phyloP scores from a whole-genome alignment of 2,329 filamentous ascomycete genomes.

The Trichoderma breve region DNA sequence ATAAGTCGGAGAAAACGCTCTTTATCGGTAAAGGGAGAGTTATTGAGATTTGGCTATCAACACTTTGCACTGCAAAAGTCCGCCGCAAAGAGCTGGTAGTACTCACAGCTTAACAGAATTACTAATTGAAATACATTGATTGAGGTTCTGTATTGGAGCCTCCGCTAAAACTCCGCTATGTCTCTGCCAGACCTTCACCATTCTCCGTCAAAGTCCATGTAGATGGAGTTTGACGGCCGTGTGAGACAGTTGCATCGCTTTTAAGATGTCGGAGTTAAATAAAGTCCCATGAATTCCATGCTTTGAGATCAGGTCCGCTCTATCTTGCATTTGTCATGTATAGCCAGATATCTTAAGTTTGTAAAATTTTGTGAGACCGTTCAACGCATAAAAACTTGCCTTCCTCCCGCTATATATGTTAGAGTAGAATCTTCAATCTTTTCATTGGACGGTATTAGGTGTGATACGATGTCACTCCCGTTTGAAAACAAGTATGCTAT shows the following conservation, averaged over 20 bases:
- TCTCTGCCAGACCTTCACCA: background rate
- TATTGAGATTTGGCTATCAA: background rate
- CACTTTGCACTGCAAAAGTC: background rate
- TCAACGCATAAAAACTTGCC: background rate
- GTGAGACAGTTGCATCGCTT: background rate
- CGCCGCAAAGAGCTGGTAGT: background rate
- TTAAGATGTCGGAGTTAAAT: background rate
- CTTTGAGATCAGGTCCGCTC: background rate
- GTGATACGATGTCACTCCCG: background rate
- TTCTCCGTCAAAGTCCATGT: background rate
- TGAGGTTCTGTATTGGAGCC: background rate
- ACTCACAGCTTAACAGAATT: background rate
- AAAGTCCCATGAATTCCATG: background rate
- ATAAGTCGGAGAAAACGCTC: background rate
- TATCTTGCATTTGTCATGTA: background rate
- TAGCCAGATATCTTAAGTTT: background rate
- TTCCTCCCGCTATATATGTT: background rate
- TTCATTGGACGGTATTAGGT: background rate
- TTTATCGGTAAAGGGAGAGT: background rate
- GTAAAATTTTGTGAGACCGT: background rate
- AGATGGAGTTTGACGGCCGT: background rate
- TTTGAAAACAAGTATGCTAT: conserved; percentile 17
- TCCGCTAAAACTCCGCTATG: background rate
- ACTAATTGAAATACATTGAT: background rate
- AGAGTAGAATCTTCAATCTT: background rate